Percentiles rank a stretch among this genome's conserved stretches.
phyloP scores from a whole-genome alignment of 1,284 basidiomycete species.

The Ganoderma lucidum region DNA sequence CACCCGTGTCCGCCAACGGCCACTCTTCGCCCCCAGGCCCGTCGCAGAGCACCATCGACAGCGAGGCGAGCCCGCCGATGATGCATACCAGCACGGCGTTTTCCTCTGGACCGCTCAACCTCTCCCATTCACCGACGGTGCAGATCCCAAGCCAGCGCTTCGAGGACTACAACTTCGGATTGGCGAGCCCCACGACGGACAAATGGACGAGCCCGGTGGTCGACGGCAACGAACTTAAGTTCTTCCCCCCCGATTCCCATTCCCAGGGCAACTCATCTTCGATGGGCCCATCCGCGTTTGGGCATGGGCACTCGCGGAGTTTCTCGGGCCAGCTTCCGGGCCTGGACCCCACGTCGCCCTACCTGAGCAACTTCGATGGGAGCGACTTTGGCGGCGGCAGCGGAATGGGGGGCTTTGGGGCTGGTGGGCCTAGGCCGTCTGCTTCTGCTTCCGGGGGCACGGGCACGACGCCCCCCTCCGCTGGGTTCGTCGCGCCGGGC shows the following conservation, averaged over 20 bases:
- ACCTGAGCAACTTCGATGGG: slow-evolving; percentile 50
- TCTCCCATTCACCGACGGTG: slow-evolving; percentile 40
- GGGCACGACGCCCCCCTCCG: slow-evolving; percentile 61
- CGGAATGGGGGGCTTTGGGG: slow-evolving; percentile 44
- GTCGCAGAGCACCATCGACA: slow-evolving; percentile 40
- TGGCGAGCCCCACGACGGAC: slow-evolving; percentile 43
- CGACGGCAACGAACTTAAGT: slow-evolving; percentile 38
- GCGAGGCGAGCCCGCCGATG: slow-evolving; percentile 40
- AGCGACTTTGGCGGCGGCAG: slow-evolving; percentile 44
- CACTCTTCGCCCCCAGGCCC: slow-evolving; percentile 72
- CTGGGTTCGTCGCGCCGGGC: slow-evolving; percentile 71
- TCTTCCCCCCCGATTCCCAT: slow-evolving; percentile 37
- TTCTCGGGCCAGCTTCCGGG: slow-evolving; percentile 47
- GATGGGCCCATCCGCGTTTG: slow-evolving; percentile 10
- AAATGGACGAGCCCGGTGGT: slow-evolving; percentile 38
- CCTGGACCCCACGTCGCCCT: slow-evolving; percentile 53
- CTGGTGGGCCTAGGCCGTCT: background rate
- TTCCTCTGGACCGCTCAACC: slow-evolving; percentile 32
- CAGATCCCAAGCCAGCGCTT: slow-evolving; percentile 52
- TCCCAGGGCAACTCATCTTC: slow-evolving; percentile 22
- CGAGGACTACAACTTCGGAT: slow-evolving; percentile 60
- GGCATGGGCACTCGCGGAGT: slow-evolving; percentile 29
- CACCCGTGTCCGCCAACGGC: slow-evolving; percentile 71
- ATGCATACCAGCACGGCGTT: slow-evolving; percentile 28
- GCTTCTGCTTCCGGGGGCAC: slow-evolving; percentile 51